Evolutionary conservation across 176 grass and related monocot species (phyloP), one percentile per base, ranked within the genome.

Genomic region (Juncus inflexus): DNA sequence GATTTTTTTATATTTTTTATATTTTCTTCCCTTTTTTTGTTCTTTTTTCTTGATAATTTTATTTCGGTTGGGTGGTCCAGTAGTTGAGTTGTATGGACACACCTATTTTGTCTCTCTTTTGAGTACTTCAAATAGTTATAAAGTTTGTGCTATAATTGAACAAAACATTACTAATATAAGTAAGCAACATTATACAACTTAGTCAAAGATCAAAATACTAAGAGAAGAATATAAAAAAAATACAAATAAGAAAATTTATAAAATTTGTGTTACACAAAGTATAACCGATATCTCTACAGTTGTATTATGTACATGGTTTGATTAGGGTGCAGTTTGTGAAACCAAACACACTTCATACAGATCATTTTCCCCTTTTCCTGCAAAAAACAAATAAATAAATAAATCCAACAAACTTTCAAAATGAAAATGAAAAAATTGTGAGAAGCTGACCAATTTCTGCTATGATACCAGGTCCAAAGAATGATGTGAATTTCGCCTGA

Each of bases 291-390:
- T 39, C 62, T 77, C 53, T 60, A 52, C 14, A 28, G 6, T 3
- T 28, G 19, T 28, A 45, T 15, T 40, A 12, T 50, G 36, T 35
- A 50, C 11, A 15, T 58, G 73, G 69, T 73, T 37, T 65, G 38
- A 65, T 74, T 35, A 74, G 60, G 68, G 65, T 42, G 73, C 19
- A 65, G 77, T 36, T 53, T 80, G 40, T n/a, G 64, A 80, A 55
- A 83, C 74, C 55, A 95, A 81, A 80, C 79, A 74, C 66, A 79
- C 73, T 64, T 88, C 81, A 49, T 78, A 83, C 10, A 83, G 61
- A 87, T 80, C 81, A 72, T 56, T 74, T 6, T 83, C 88, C 35
- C 80, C 74, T 75, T 76, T 86, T 58, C 60, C 70, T 76, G 59
- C 6, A 83, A 67, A 36, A 47, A 15, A 12, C 9, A n/a, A 47